Evolutionary conservation across 345 rosid species (phyloP), one percentile per base, ranked within the genome.

Genomic region (Laguncularia racemosa): DNA sequence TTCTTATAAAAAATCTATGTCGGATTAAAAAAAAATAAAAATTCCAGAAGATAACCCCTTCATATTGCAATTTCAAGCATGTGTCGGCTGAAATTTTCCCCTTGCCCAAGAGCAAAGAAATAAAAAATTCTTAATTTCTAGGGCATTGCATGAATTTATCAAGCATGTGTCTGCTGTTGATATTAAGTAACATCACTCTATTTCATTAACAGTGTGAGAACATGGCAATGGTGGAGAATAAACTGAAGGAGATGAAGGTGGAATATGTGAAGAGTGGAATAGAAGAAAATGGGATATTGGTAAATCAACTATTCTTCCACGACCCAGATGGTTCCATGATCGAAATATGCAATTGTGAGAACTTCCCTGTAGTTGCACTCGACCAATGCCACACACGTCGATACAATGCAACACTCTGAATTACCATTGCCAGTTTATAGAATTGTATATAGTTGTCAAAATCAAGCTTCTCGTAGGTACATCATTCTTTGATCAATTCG

Each of bases 281-380:
- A 4, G 82, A 76, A 26, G 88, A 81, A 18, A 70, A 73, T 0
- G 81, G 82, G 20, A 68, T 79, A 21, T 33, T 20, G 0, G 82
- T 84, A 9, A 85, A 84, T 54, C 91, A 81, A 40, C 44, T 84
- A 16, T 81, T 84, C 62, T 84, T 79, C 15, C 85, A 84, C 16
- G 87, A 84, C 74, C 87, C 85, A 15, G 77, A 84, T 54, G 83
- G 82, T 2, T 67, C 57, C 12, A 84, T 79, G 88, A 79, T 84
- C 21, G 91, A 84, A 62, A 62, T 81, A 23, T 84, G 87, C 68
- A 72, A 81, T 62, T 81, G 91, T 15, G 83, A 79, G 20, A 72
- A 54, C 46, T 66, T 84, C 50, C 88, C 88, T 1, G 71, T 81
- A 11, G 46, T 69, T 47, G 78, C 79, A 0, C 26, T 84, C 0